These are phyloP conservation scores for Dacryopinax primogenitus DNA, from an alignment of 768 basidiomycete species.

Conservation along the genomic window DNA sequence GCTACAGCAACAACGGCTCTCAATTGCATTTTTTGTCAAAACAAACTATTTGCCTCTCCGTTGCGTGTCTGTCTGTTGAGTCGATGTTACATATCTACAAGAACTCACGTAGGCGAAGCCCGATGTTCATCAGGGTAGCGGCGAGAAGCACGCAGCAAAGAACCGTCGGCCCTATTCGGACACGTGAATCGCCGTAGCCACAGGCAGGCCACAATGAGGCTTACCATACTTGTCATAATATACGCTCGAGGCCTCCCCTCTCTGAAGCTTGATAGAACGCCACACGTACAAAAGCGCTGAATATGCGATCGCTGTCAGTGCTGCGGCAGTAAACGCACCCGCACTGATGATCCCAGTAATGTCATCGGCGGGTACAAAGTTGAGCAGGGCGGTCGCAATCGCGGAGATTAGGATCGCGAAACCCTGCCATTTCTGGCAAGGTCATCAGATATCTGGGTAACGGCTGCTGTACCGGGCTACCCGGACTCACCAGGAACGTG, in stretches of 20 bases:
- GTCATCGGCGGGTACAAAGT: conserved; percentile 65
- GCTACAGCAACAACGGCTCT: background rate
- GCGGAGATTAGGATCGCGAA: conserved; percentile 76
- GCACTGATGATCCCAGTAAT: conserved; percentile 71
- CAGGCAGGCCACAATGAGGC: conserved; percentile 4
- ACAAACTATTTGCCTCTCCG: background rate
- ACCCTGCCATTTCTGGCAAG: conserved; percentile 70
- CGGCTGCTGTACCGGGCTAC: background rate
- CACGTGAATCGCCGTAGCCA: background rate
- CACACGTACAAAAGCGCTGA: conserved; percentile 68
- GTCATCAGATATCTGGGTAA: conserved; percentile 10
- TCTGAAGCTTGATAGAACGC: conserved; percentile 54
- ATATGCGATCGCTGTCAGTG: conserved; percentile 79
- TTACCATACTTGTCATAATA: conserved; percentile 74
- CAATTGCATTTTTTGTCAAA: background rate
- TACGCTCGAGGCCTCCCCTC: conserved; percentile 58
- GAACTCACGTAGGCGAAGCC: conserved; percentile 32
- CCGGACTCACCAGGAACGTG: conserved; percentile 66
- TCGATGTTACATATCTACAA: background rate
- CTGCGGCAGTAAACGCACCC: conserved; percentile 76
- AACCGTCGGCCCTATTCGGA: conserved; percentile 43
- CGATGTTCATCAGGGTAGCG: conserved; percentile 65
- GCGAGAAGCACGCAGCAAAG: conserved; percentile 56
- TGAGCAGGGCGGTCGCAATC: conserved; percentile 79
- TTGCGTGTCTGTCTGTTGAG: background rate